These are phyloP conservation scores for Epichloe uncinata DNA, from an alignment of 2,329 filamentous ascomycete genomes.

Conservation along the genomic window DNA sequence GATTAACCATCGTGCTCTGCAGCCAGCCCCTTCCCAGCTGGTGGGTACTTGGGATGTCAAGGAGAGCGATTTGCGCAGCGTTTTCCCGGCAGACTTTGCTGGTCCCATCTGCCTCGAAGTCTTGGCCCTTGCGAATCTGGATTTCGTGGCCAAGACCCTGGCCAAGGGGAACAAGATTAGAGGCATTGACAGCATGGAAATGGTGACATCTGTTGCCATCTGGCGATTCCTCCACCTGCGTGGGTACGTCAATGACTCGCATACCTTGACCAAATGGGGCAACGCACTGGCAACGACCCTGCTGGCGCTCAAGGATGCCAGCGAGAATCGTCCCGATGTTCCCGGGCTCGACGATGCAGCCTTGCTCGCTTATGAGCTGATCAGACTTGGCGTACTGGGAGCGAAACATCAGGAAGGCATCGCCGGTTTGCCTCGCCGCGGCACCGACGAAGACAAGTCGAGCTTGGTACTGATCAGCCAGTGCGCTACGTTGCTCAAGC, in stretches of 20 bases:
- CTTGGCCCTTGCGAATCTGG: constrained; percentile 51
- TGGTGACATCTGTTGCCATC: constrained; percentile 58
- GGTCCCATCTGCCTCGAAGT: constrained; percentile 44
- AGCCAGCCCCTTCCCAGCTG: constrained; percentile 32
- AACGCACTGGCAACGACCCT: constrained; percentile 62
- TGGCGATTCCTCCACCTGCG: constrained; percentile 86
- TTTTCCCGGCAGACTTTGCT: constrained; percentile 29
- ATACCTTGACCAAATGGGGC: constrained; percentile 76
- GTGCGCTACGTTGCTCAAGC: constrained; percentile 67
- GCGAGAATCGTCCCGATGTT: constrained; percentile 29
- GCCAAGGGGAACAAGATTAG: constrained; percentile 43
- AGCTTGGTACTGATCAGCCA: constrained; percentile 75
- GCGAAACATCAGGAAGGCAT: constrained; percentile 46
- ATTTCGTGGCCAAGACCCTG: constrained; percentile 58
- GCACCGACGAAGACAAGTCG: constrained; percentile 58
- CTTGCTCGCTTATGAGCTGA: constrained; percentile 73
- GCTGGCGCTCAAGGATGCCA: constrained; percentile 43
- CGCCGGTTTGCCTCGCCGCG: constrained; percentile 41
- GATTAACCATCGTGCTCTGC: constrained; percentile 46
- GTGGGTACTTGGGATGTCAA: constrained; percentile 60
- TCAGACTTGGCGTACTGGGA: constrained; percentile 67
- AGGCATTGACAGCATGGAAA: constrained; percentile 51
- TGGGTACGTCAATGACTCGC: constrained; percentile 67
- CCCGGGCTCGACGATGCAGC: constrained; percentile 58
- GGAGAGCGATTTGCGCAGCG: constrained; percentile 37